A percentile compares a stretch with the other conserved stretches of the same genome.
Evolutionary conservation across 2,329 filamentous ascomycete genomes (phyloP).

Genomic region (Aspergillus spinulosporus): DNA sequence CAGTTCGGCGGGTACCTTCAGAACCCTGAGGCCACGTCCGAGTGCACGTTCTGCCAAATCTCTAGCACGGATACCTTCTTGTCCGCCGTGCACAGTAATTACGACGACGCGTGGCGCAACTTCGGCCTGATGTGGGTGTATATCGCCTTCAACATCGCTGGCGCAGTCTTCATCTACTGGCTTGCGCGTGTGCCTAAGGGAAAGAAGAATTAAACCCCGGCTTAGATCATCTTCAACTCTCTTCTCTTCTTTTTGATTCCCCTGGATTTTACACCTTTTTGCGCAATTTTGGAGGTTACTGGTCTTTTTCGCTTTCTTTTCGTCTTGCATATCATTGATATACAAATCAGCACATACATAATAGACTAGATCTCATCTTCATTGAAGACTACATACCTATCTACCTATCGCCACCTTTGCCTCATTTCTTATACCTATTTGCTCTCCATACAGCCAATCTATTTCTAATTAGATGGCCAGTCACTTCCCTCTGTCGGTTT

Average conservation of each 20-base stretch:
- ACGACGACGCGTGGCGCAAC: slow-evolving; percentile 62
- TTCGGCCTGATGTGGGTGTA: slow-evolving; percentile 70
- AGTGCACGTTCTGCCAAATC: slow-evolving; percentile 54
- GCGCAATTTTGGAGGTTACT: not conserved
- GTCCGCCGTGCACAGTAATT: slow-evolving; percentile 43
- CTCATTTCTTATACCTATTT: not conserved
- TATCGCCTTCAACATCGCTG: slow-evolving; percentile 62
- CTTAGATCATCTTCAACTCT: slow-evolving; percentile 56
- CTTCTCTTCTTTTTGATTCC: not conserved
- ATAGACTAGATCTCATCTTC: slow-evolving; percentile 9
- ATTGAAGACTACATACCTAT: not conserved
- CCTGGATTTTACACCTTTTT: not conserved
- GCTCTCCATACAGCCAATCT: not conserved
- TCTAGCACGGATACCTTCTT: slow-evolving; percentile 53
- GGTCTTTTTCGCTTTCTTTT: not conserved
- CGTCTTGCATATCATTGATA: slow-evolving; percentile 1
- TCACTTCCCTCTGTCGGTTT: not conserved
- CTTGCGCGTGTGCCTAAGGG: slow-evolving; percentile 57
- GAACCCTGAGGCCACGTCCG: slow-evolving; percentile 45
- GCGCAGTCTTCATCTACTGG: slow-evolving; percentile 64
- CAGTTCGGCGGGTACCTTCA: slow-evolving; percentile 45
- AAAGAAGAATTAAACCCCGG: slow-evolving; percentile 27
- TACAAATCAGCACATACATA: slow-evolving; percentile 4
- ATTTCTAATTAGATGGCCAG: not conserved
- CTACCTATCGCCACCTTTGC: not conserved